Conservation (phyloP, 345 rosid species). For the Syzygium aqueum region DNA sequence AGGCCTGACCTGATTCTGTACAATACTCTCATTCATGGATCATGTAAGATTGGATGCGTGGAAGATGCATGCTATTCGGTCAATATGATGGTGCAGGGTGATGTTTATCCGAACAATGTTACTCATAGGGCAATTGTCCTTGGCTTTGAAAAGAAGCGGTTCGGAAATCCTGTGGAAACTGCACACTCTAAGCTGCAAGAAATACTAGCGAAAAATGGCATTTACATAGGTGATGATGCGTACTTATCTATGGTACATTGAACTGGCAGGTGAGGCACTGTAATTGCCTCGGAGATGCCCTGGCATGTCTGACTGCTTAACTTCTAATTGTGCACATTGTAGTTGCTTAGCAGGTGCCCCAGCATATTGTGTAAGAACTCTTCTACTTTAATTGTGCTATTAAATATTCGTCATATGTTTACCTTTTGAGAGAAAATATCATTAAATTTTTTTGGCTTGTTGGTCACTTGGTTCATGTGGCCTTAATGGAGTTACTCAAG, state of each 20-base stretch:
- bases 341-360: neutral
- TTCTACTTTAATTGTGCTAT: neutral
- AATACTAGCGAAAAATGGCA: neutral
- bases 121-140: slow-evolving; percentile 29
- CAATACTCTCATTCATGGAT: slow-evolving; percentile 42
- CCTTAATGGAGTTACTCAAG: neutral
- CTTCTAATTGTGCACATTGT: neutral
- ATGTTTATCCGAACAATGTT: slow-evolving; percentile 27
- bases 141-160: slow-evolving; percentile 23
- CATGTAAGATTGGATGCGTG: slow-evolving; percentile 24
- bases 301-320: neutral
- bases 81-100: slow-evolving; percentile 27
- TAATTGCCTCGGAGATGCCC: neutral
- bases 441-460: neutral
- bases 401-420: neutral
- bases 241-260: neutral
- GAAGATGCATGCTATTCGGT: slow-evolving; percentile 34
- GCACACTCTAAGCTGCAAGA: slow-evolving; percentile 26
- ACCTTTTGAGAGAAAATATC: neutral
- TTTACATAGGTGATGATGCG: neutral
- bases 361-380: neutral
- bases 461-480: neutral
- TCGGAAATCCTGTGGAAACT: slow-evolving; percentile 15
- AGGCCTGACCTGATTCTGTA: slow-evolving; percentile 36
- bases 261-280: neutral